A percentile compares a stretch with the other conserved stretches of the same genome.
phyloP scores from a whole-genome alignment of 352 stramenopile genomes.

The Phytophthora pluvialis region DNA sequence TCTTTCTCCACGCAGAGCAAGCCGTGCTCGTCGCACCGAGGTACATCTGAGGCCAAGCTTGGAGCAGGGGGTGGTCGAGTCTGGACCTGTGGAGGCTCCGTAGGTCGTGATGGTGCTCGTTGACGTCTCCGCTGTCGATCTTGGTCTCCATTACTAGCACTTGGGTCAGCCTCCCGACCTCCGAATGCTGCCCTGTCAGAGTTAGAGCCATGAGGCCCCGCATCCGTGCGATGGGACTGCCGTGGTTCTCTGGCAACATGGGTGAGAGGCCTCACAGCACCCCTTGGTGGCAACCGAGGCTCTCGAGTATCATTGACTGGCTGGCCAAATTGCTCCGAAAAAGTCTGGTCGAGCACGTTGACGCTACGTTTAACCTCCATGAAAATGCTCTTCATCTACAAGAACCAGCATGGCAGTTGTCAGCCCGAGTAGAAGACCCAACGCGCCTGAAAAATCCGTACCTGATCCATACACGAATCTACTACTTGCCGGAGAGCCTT shows the following conservation, averaged over 20 bases:
- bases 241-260: slow-evolving; percentile 8
- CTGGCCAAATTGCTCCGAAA: slow-evolving; percentile 89
- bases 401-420: slow-evolving; percentile 10
- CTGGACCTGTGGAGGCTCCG: neutral
- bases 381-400: slow-evolving; percentile 83
- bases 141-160: slow-evolving; percentile 4
- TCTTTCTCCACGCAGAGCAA: slow-evolving; percentile 59
- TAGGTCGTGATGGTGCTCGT: slow-evolving; percentile 14
- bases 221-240: slow-evolving; percentile 1
- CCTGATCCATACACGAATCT: slow-evolving; percentile 87
- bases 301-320: slow-evolving; percentile 26
- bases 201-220: neutral
- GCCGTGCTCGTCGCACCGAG: slow-evolving; percentile 56
- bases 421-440: neutral
- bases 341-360: slow-evolving; percentile 90
- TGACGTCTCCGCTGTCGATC: slow-evolving; percentile 15
- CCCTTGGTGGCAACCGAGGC: slow-evolving; percentile 8
- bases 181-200: slow-evolving; percentile 9
- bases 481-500: slow-evolving; percentile 84
- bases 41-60: slow-evolving; percentile 25
- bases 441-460: slow-evolving; percentile 31
- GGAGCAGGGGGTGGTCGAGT: slow-evolving; percentile 1
- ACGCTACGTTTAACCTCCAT: slow-evolving; percentile 75
- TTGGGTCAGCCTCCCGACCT: slow-evolving; percentile 15
- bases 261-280: slow-evolving; percentile 1